phyloP scores from a whole-genome alignment of 148 eudicot genomes.

The Agrostemma githago region DNA sequence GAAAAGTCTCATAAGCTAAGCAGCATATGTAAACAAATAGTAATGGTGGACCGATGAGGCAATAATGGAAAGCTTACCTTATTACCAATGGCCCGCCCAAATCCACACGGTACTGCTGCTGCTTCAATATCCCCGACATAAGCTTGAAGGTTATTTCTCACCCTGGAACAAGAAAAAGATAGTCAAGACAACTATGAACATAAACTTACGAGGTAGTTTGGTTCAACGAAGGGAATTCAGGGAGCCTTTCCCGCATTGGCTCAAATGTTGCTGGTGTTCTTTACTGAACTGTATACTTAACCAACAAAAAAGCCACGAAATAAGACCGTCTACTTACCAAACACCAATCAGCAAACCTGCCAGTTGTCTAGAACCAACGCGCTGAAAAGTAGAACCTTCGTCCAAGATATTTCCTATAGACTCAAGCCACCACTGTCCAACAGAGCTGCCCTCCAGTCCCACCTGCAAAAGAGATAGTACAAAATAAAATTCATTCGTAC shows the following conservation, averaged over 20 bases:
- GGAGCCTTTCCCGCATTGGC: neutral
- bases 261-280: neutral
- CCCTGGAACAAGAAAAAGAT: conserved; percentile 46
- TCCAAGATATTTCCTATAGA: conserved; percentile 75
- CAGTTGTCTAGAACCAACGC: conserved; percentile 93
- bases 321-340: conserved; percentile 54
- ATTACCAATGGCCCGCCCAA: conserved; percentile 91
- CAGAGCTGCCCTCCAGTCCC: conserved; percentile 94
- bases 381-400: conserved; percentile 84
- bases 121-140: conserved; percentile 83
- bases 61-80: conserved; percentile 48
- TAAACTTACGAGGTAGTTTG: neutral
- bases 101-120: conserved; percentile 97
- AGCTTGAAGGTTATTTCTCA: conserved; percentile 52
- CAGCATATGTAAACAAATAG: neutral
- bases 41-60: neutral
- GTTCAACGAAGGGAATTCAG: neutral
- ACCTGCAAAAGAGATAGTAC: conserved; percentile 43
- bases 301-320: neutral
- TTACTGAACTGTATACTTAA: neutral
- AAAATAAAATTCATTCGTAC: conserved; percentile 2
- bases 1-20: conserved; percentile 3
- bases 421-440: conserved; percentile 98
- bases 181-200: conserved; percentile 6
- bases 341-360: conserved; percentile 90